phyloP scores from a whole-genome alignment of 108 stramenopile species.

The Skeletonema menzelii region DNA sequence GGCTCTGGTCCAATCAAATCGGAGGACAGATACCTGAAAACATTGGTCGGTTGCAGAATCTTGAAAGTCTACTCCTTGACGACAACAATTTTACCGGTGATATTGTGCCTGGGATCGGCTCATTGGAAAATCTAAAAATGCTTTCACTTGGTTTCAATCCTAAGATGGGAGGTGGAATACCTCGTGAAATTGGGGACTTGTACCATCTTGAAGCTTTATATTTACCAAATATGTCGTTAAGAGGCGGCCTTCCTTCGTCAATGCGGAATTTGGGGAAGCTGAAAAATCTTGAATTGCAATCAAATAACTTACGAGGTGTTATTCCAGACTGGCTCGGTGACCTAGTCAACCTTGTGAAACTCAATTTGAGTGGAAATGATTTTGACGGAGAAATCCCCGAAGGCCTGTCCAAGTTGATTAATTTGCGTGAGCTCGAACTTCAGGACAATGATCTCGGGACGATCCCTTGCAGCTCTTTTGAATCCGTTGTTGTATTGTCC shows the following conservation, averaged over 20 bases:
- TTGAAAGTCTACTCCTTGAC: slow-evolving; percentile 31
- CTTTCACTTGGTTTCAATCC: slow-evolving; percentile 23
- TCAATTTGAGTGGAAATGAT: slow-evolving; percentile 16
- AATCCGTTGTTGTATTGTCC: neutral
- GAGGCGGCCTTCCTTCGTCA: neutral
- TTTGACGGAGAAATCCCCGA: slow-evolving; percentile 22
- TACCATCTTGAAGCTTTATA: slow-evolving; percentile 12
- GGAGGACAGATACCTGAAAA: slow-evolving; percentile 23
- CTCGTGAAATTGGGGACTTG: slow-evolving; percentile 11
- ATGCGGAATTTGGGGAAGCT: neutral
- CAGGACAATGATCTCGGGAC: slow-evolving; percentile 8
- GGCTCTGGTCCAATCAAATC: slow-evolving; percentile 48
- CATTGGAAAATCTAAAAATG: slow-evolving; percentile 26
- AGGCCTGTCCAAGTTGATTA: slow-evolving; percentile 10
- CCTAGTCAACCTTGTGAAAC: slow-evolving; percentile 1
- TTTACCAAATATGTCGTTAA: slow-evolving; percentile 1
- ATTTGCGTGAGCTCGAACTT: slow-evolving; percentile 14
- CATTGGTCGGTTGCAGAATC: slow-evolving; percentile 24
- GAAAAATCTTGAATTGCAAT: neutral
- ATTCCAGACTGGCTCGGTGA: neutral
- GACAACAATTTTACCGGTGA: slow-evolving; percentile 33
- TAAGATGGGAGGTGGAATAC: slow-evolving; percentile 31
- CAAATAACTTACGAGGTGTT: neutral
- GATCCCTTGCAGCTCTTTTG: neutral
- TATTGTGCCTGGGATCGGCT: slow-evolving; percentile 36